phyloP scores from a whole-genome alignment of 257 asterid species.

The Orobanche coerulescens region DNA sequence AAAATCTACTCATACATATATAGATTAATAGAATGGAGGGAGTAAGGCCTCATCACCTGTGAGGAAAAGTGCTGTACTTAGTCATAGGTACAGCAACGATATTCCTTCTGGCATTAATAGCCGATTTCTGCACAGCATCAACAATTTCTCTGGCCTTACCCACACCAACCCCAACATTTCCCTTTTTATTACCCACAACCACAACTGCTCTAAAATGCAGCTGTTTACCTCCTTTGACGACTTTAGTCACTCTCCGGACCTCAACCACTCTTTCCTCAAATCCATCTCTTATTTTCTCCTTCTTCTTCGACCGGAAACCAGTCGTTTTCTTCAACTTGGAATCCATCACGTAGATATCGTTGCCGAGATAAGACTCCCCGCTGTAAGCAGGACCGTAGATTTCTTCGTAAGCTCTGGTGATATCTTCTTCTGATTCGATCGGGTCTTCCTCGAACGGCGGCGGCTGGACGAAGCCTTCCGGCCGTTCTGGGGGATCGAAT shows the following conservation, averaged over 20 bases:
- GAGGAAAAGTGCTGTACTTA: slow-evolving; percentile 85
- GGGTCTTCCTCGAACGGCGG: slow-evolving; percentile 78
- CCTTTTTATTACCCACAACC: slow-evolving; percentile 85
- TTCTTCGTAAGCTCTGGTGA: slow-evolving; percentile 67
- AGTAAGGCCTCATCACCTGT: slow-evolving; percentile 47
- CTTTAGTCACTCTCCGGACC: slow-evolving; percentile 92
- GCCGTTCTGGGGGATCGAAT: slow-evolving; percentile 56
- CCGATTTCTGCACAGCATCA: slow-evolving; percentile 79
- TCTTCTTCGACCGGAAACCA: slow-evolving; percentile 58
- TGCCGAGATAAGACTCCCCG: slow-evolving; percentile 67
- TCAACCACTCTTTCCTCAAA: slow-evolving; percentile 91
- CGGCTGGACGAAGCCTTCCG: slow-evolving; percentile 54
- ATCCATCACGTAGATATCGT: slow-evolving; percentile 61
- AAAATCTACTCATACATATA: not conserved
- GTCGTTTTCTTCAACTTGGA: slow-evolving; percentile 55
- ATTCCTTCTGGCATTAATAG: slow-evolving; percentile 82
- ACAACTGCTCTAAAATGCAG: slow-evolving; percentile 78
- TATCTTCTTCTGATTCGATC: slow-evolving; percentile 64
- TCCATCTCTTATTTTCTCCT: slow-evolving; percentile 73
- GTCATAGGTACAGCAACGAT: slow-evolving; percentile 76
- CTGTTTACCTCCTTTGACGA: slow-evolving; percentile 96
- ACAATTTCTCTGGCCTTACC: slow-evolving; percentile 88
- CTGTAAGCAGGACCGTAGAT: slow-evolving; percentile 74
- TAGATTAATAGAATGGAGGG: no score
- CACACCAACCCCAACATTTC: slow-evolving; percentile 89